Conservation (phyloP, 345 rosid genomes). For the Eucalyptus lansdowneana region DNA sequence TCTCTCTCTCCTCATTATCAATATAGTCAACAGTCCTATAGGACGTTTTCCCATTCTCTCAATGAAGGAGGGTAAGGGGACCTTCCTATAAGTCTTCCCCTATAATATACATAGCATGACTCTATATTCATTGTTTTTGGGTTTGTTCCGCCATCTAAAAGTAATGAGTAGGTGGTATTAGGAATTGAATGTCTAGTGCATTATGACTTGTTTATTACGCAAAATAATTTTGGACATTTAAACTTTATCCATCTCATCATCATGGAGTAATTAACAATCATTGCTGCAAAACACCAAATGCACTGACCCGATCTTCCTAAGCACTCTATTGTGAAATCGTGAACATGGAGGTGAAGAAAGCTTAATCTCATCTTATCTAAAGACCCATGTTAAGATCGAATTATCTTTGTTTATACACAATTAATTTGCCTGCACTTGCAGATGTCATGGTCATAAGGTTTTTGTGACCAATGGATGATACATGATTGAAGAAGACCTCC, state of each 20-base stretch:
- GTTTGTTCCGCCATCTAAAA: neutral
- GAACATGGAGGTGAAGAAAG: neutral
- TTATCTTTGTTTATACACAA: neutral
- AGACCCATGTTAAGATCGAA: neutral
- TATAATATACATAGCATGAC: neutral
- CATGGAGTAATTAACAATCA: neutral
- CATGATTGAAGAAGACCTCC: too few species aligned
- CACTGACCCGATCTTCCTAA: neutral
- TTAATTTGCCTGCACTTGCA: neutral
- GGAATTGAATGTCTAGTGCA: neutral
- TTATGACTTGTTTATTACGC: neutral
- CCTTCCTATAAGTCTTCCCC: neutral
- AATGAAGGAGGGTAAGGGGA: neutral
- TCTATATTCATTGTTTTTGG: neutral
- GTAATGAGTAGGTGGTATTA: neutral
- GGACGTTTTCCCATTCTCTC: neutral
- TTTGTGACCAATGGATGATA: too few species aligned
- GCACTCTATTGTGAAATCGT: neutral
- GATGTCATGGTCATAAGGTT: neutral
- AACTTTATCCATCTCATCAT: neutral
- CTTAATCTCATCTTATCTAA: neutral
- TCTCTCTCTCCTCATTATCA: neutral
- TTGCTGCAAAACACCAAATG: neutral
- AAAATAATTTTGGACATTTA: neutral
- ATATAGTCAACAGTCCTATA: neutral